Evolutionary conservation across 2,329 filamentous ascomycete species (phyloP), one percentile per base, ranked within the genome.

Genomic region (Sarocladium strictum): DNA sequence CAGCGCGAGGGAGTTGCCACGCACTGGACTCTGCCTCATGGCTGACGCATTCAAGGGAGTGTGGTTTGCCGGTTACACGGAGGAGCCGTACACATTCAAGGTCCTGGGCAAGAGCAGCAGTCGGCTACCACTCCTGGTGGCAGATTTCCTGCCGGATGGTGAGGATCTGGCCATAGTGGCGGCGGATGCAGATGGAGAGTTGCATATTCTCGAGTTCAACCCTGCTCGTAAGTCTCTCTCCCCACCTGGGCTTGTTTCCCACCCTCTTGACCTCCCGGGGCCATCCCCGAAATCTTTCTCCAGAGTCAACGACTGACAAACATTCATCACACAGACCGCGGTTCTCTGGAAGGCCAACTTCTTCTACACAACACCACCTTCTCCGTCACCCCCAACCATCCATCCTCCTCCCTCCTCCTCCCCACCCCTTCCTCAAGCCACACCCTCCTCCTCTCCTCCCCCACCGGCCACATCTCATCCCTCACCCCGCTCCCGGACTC

Each of bases 41-140:
- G 89, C 89, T 0, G 94, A 99, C 72, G 89, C 88, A 0, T 85
- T 94, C 66, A 96, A 96, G 72, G 94, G 94, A 0, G 78, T 97
- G 2, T 97, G 94, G 91, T 95, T 99, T 61, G 89, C 90, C 0
- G 94, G 94, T 0, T 99, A 97, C 66, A 94, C 89, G 9, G 93
- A 99, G 72, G 94, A 97, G 65, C 94, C 94, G 1, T 99, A 97
- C 68, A 92, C 89, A 61, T 91, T 99, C 84, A 87, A 91, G 58
- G 79, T 97, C 3, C 91, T 97, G 60, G 91, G 92, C 40, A 97
- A 97, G 71, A 90, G 87, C 62, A 80, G 86, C 37, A 86, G 88
- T 19, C 83, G 82, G 41, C 76, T 97, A 62, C 89, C 94, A 63
- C 83, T 95, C 19, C 70, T 95, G 32, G 81, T 86, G 5, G 90